Evolutionary conservation across 75 land plant genomes (phyloP).

Genomic region (Gnetum montanum): DNA sequence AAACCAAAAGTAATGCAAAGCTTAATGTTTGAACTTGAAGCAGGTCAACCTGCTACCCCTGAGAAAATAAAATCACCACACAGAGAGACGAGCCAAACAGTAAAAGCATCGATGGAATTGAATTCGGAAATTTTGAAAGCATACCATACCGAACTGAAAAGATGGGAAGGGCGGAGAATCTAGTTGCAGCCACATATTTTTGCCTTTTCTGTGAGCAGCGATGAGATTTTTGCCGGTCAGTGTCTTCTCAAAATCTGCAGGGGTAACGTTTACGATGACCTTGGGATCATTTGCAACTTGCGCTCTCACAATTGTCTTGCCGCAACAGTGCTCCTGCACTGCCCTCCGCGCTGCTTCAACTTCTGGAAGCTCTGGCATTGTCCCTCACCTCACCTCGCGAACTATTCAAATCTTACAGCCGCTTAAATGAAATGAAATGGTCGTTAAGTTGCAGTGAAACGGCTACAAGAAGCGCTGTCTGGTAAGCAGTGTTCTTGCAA

Average conservation of each 20-base stretch:
- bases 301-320: conserved; percentile 41
- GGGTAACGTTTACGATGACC: conserved; percentile 71
- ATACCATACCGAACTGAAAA: conserved; percentile 85
- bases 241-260: conserved; percentile 47
- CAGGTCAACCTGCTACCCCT: no score
- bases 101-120: no score
- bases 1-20: no score
- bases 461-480: no score
- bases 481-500: no score
- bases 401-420: no score
- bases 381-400: not conserved
- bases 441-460: no score
- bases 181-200: conserved; percentile 89
- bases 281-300: conserved; percentile 64
- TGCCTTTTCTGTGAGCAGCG: conserved; percentile 76
- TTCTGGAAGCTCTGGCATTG: conserved; percentile 97
- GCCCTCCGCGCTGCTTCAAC: conserved; percentile 92
- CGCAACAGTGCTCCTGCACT: conserved; percentile 62
- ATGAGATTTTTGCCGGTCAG: conserved; percentile 65
- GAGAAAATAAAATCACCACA: no score
- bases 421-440: no score
- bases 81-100: no score
- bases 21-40: no score
- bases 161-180: conserved; percentile 86
- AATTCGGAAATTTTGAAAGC: no score